Percentiles rank a stretch among this genome's conserved stretches.
phyloP scores from a whole-genome alignment of 176 grass and related monocot genomes.

The Hordeum marinum region DNA sequence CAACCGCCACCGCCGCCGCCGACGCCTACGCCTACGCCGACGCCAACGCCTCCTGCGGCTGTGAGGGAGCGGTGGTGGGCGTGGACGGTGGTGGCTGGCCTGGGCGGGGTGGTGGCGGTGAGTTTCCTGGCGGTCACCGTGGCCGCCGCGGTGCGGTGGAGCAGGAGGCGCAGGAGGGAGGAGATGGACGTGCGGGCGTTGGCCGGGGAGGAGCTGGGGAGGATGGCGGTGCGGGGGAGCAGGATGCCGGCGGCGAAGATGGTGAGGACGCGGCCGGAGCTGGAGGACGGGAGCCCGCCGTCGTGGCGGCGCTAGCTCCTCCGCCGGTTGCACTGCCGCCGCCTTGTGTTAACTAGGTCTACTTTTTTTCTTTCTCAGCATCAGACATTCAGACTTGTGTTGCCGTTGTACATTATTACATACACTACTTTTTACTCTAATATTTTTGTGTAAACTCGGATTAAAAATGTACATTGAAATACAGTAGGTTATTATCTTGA shows the following conservation, averaged over 20 bases:
- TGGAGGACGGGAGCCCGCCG: slow-evolving; percentile 24
- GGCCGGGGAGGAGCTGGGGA: slow-evolving; percentile 33
- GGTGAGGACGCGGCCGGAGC: slow-evolving; percentile 28
- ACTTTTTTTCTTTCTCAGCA: not conserved
- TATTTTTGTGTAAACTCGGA: not conserved
- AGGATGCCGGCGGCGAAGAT: slow-evolving; percentile 47
- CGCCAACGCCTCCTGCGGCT: not conserved
- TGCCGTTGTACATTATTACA: not conserved
- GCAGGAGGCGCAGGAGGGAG: slow-evolving; percentile 40
- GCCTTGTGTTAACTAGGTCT: not conserved
- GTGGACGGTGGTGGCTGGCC: not conserved
- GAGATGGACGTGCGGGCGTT: slow-evolving; percentile 33
- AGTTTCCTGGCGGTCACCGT: slow-evolving; percentile 6
- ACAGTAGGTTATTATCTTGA: not conserved
- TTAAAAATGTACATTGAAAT: not conserved
- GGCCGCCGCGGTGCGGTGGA: slow-evolving; percentile 29
- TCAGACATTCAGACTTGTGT: not conserved
- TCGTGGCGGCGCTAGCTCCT: slow-evolving; percentile 4
- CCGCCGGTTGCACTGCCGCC: not conserved
- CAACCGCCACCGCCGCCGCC: not conserved
- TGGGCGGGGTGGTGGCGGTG: not conserved
- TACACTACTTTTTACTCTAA: not conserved
- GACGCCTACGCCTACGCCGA: not conserved
- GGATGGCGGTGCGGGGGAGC: slow-evolving; percentile 37
- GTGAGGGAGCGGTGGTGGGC: slow-evolving; percentile 32